Base-by-base conservation (phyloP, 2,329 filamentous ascomycete genomes). In the Didymella glomerata region DNA sequence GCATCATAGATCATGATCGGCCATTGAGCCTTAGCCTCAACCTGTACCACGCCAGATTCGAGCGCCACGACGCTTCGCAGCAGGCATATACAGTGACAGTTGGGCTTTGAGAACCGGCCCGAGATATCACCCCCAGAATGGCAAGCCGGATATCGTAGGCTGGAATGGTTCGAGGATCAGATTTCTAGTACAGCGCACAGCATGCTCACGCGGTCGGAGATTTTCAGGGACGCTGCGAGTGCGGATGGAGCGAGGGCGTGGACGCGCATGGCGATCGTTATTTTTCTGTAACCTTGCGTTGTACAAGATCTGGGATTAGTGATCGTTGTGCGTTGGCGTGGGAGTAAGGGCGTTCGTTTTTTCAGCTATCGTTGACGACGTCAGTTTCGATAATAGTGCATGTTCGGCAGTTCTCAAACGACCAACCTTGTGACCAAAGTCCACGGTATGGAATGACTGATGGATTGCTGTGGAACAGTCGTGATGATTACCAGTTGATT, bases 301-400 rank as follows among this genome's bases (percentile, higher is more conserved):
- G 48, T 32, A 58, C 55, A 30, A 48, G 48, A 48, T 53, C 36
- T 42, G 20, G 14, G 18, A 38, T 48, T 44, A 53, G 36, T 58
- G 44, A 40, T 48, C 28, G 8, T 45, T 25, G 36, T 42, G 38
- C 44, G 38, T 36, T 16, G 34, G n/a, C 4, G 34, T 42, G 54
- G 38, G 22, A 49, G 41, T 3, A 41, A 42, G 24, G 28, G 44
- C 25, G 42, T 4, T 6, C 4, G 11, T 5, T 36, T n/a, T 2
- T n/a, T 36, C 32, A 36, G 16, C 32, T 36, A 1, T 7, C 32
- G 20, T n/a, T 44, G 34, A 24, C 20, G 10, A 28, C 18, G 14
- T 32, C 24, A 32, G 8, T 18, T 1, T 38, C 6, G 9, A 34
- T 13, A 1, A 18, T 14, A 10, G 10, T 4, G 14, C 24, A n/a